Conservation (phyloP, 1,284 basidiomycete species). For the Wolfiporia cocos region DNA sequence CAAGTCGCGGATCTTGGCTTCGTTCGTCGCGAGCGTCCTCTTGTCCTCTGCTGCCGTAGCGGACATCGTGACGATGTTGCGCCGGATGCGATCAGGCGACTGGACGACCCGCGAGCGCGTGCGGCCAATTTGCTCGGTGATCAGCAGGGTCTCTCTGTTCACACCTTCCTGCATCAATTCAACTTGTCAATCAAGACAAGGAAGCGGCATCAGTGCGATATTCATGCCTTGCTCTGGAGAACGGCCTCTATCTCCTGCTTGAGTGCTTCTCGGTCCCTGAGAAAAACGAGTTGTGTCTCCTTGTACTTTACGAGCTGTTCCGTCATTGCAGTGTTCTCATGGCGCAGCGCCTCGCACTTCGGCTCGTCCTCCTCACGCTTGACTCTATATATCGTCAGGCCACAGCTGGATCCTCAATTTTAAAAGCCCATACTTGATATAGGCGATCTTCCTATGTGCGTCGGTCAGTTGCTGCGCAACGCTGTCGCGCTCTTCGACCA, state of each 20-base stretch:
- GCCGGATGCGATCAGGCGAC: constrained; percentile 80
- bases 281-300: constrained; percentile 50
- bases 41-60: constrained; percentile 54
- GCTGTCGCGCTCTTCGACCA: constrained; percentile 50
- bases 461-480: constrained; percentile 46
- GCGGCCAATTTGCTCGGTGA: constrained; percentile 53
- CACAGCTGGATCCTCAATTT: neutral
- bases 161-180: constrained; percentile 49
- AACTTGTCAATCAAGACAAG: too few relatives aligned
- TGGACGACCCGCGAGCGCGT: constrained; percentile 75
- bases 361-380: constrained; percentile 71
- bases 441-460: constrained; percentile 46
- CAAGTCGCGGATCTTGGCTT: constrained; percentile 70
- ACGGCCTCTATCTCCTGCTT: constrained; percentile 61
- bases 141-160: constrained; percentile 47
- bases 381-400: constrained; percentile 33
- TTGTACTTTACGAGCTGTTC: constrained; percentile 63
- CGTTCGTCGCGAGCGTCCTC: constrained; percentile 51
- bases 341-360: constrained; percentile 50
- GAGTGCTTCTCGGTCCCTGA: constrained; percentile 57
- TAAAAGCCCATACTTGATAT: constrained; percentile 48
- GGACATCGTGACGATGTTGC: constrained; percentile 71
- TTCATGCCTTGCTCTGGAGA: constrained; percentile 42
- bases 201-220: too few relatives aligned
- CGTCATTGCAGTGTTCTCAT: constrained; percentile 57